Evolutionary conservation across 768 basidiomycete genomes (phyloP).

Genomic region (Sarcomyxa edulis): DNA sequence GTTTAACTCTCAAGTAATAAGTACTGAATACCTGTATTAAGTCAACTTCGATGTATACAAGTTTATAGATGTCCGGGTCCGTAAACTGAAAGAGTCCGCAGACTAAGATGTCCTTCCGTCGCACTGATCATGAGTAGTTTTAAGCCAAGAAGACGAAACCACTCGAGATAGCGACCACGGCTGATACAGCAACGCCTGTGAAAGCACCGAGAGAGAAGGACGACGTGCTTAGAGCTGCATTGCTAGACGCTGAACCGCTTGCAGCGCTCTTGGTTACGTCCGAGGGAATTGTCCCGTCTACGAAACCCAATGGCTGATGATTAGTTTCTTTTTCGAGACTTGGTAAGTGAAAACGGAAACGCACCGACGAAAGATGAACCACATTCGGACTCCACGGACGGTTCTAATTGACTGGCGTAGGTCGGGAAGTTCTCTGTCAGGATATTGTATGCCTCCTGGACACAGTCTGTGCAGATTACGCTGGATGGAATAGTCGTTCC

Average conservation of each 20-base stretch:
- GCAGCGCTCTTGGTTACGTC: no score
- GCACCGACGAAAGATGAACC: slow-evolving; percentile 50
- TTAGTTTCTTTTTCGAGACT: no score
- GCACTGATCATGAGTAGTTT: no score
- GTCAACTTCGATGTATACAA: no score
- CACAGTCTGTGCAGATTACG: slow-evolving; percentile 47
- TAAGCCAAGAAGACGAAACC: slow-evolving; percentile 29
- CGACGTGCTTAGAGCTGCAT: no score
- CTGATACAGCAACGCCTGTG: slow-evolving; percentile 20
- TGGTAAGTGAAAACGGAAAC: slow-evolving; percentile 12
- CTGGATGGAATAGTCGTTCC: slow-evolving; percentile 20
- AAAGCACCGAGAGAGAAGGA: slow-evolving; percentile 12
- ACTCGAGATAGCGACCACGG: slow-evolving; percentile 25
- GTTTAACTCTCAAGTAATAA: no score
- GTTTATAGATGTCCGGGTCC: no score
- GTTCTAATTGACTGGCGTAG: slow-evolving; percentile 18
- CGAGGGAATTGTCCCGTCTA: slow-evolving; percentile 33
- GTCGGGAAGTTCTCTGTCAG: slow-evolving; percentile 29
- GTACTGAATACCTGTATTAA: no score
- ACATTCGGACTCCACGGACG: slow-evolving; percentile 33
- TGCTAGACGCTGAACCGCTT: no score
- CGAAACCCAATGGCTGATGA: not conserved
- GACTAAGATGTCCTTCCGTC: no score
- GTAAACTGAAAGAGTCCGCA: no score
- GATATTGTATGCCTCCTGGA: slow-evolving; percentile 47